Evolutionary conservation across 768 basidiomycete genomes (phyloP), one percentile per base, ranked within the genome.

Genomic region (Pulveroboletus sp.): DNA sequence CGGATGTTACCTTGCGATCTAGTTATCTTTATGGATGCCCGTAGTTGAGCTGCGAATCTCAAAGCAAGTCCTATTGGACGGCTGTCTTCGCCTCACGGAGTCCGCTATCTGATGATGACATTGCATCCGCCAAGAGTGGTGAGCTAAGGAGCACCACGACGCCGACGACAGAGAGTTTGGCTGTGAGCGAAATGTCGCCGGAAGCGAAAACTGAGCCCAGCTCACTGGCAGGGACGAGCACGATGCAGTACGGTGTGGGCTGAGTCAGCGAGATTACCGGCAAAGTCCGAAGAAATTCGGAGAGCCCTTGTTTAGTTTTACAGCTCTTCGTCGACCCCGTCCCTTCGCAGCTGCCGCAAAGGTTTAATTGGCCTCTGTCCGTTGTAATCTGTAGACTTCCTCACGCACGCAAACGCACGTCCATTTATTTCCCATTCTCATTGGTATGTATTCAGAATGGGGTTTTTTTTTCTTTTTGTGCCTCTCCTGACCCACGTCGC

Each of bases 341-440:
- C 62, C 56, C 47, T 52, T 55, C 54, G 54, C 63, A 59, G 55
- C 61, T 54, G 51, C 57, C 46, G 46, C 52, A 57, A 55, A 57
- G 58, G 57, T 54, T 60, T 67, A 58, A 55, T 60, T 56, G 48
- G 51, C 59, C 61, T 61, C 59, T 46, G 51, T 61, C 54, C 63
- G 59, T 59, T 68, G 67, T 68, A 68, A 60, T 67, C 67, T 51
- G 55, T 68, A 70, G 69, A 70, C 65, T 59, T 63, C 56, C 57
- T 69, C 68, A 70, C 68, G 62, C 68, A 69, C 57, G 11, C 56
- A 54, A 57, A 52, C 52, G 44, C 57, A 66, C 65, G 59, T 63
- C 63, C 66, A 58, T 68, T 70, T 67, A 61, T 61, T 70, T 51
- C 61, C 64, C 56, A 39, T 64, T 57, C 50, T 64, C 53, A 52